A percentile compares a stretch with the other conserved stretches of the same genome.
Evolutionary conservation across 768 basidiomycete genomes (phyloP).

Genomic region (Hebeloma cylindrosporum): DNA sequence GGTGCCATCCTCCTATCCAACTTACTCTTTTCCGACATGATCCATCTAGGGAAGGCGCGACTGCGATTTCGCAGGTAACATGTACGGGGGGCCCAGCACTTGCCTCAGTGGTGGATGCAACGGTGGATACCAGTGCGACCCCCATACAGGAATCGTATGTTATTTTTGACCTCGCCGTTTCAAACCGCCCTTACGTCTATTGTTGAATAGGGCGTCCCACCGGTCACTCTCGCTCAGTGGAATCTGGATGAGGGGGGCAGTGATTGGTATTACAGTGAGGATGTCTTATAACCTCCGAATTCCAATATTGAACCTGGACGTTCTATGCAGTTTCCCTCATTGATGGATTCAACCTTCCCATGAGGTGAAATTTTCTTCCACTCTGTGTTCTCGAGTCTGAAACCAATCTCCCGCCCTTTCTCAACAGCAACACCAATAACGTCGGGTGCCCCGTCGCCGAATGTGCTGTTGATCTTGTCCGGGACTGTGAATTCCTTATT

Average conservation of each 20-base stretch:
- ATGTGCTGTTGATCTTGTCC: conserved; percentile 61
- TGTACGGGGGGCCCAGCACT: conserved; percentile 51
- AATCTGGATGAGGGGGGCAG: conserved; percentile 44
- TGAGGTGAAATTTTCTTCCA: conserved; percentile 25
- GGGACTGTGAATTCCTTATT: conserved; percentile 45
- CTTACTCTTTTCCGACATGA: conserved; percentile 30
- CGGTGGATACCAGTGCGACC: conserved; percentile 58
- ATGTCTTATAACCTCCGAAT: too few species aligned
- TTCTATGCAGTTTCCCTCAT: conserved; percentile 55
- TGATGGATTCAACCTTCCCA: conserved; percentile 64
- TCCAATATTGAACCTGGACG: background rate
- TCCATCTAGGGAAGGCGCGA: conserved; percentile 56
- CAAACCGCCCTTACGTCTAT: background rate
- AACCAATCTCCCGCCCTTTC: background rate
- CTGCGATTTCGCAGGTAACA: conserved; percentile 55
- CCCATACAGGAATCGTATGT: conserved; percentile 47
- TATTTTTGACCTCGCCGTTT: background rate
- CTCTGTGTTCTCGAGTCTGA: background rate
- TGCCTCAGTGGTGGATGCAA: conserved; percentile 65
- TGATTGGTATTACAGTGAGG: conserved; percentile 63
- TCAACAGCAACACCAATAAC: conserved; percentile 47
- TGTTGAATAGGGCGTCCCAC: conserved; percentile 59
- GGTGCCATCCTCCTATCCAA: background rate
- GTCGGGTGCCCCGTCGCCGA: conserved; percentile 52
- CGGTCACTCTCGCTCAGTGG: conserved; percentile 67